Conservation (phyloP, 2,329 filamentous ascomycete species). For the Colletotrichum scovillei region DNA sequence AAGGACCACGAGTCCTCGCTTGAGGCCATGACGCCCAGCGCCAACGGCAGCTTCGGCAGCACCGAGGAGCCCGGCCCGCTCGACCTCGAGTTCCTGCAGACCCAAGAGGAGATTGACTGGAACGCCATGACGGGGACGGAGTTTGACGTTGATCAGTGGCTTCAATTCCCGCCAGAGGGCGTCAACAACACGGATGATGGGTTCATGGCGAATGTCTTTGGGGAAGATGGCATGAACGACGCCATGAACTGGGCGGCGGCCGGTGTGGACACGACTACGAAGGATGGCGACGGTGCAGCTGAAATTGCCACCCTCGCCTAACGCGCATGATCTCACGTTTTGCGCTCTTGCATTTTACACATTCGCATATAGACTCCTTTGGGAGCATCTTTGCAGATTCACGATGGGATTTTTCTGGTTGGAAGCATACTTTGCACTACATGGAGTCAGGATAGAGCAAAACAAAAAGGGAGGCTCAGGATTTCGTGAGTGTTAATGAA, state of each 20-base stretch:
- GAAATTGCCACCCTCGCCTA: slow-evolving; percentile 17
- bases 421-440: slow-evolving; percentile 20
- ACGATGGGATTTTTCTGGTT: neutral
- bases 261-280: slow-evolving; percentile 6
- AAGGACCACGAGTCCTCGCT: slow-evolving; percentile 51
- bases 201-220: slow-evolving; percentile 48
- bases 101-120: slow-evolving; percentile 65
- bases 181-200: slow-evolving; percentile 52
- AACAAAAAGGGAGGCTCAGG: slow-evolving; percentile 8
- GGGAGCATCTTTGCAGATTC: slow-evolving; percentile 7
- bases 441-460: slow-evolving; percentile 33
- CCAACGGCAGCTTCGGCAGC: slow-evolving; percentile 55
- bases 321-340: neutral
- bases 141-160: slow-evolving; percentile 69
- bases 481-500: neutral
- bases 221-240: slow-evolving; percentile 36
- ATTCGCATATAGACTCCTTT: slow-evolving; percentile 14
- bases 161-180: slow-evolving; percentile 66
- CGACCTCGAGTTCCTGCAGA: slow-evolving; percentile 59
- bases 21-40: slow-evolving; percentile 56
- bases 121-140: slow-evolving; percentile 63
- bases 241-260: slow-evolving; percentile 38
- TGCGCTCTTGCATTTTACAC: neutral
- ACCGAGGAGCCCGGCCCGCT: slow-evolving; percentile 54
- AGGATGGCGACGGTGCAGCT: slow-evolving; percentile 21